These are phyloP conservation scores for Didymella sp. DNA, from an alignment of 2,329 filamentous ascomycete genomes.

Conservation along the genomic window DNA sequence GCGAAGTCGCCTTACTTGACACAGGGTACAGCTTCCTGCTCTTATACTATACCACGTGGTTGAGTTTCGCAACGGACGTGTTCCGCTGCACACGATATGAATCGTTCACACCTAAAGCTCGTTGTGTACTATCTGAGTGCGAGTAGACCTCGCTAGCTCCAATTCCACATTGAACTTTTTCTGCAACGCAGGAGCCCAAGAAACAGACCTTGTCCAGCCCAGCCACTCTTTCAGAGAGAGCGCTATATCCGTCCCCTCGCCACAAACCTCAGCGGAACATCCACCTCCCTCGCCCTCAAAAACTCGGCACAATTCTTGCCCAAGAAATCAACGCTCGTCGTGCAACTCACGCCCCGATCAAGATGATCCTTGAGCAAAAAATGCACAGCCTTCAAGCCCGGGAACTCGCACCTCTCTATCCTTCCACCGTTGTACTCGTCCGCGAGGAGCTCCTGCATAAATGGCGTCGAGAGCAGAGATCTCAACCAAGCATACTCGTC, in stretches of 20 bases:
- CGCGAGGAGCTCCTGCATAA: constrained; percentile 37
- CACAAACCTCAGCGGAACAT: constrained; percentile 34
- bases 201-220: no score
- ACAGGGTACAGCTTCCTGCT: no score
- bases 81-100: no score
- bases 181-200: no score
- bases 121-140: no score
- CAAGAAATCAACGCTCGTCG: constrained; percentile 35
- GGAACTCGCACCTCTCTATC: constrained; percentile 35
- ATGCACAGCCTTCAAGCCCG: constrained; percentile 33
- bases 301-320: constrained; percentile 42
- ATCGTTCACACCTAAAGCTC: no score
- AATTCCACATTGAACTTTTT: no score
- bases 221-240: no score
- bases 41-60: no score
- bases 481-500: constrained; percentile 47
- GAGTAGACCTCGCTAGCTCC: no score
- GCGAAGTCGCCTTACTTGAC: no score
- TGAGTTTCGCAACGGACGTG: no score
- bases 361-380: constrained; percentile 38
- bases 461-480: constrained; percentile 34
- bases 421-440: constrained; percentile 37
- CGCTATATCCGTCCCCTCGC: constrained; percentile 32
- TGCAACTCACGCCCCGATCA: constrained; percentile 37
- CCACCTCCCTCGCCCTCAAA: constrained; percentile 29